These are phyloP conservation scores for Plenodomus tracheiphilus DNA, from an alignment of 2,329 filamentous ascomycete species.

Conservation along the genomic window DNA sequence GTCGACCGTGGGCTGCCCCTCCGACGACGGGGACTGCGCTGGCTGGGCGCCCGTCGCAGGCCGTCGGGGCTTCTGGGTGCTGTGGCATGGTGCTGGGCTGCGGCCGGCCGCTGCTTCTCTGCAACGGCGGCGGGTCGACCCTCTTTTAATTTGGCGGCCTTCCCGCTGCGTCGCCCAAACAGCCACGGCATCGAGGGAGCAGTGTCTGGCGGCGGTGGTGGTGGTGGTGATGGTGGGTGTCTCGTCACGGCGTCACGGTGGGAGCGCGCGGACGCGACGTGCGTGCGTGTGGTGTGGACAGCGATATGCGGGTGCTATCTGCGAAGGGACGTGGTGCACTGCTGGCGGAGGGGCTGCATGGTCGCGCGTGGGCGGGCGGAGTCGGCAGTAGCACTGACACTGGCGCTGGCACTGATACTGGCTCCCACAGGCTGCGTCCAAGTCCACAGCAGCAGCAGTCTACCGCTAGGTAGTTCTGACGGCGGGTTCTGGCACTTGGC, in stretches of 20 bases:
- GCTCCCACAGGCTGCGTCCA: too few relatives aligned
- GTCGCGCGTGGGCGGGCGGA: slow-evolving; percentile 9
- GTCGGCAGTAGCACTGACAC: not conserved
- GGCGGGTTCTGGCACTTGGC: not conserved
- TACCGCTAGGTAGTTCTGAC: too few relatives aligned
- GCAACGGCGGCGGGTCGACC: slow-evolving; percentile 46
- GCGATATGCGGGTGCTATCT: slow-evolving; percentile 21
- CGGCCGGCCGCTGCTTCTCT: slow-evolving; percentile 15
- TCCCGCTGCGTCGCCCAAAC: slow-evolving; percentile 74
- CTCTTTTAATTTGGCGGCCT: slow-evolving; percentile 58
- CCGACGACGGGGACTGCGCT: slow-evolving; percentile 34
- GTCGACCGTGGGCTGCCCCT: slow-evolving; percentile 39
- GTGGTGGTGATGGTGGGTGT: slow-evolving; percentile 2
- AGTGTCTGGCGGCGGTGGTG: slow-evolving; percentile 8
- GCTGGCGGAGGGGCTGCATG: slow-evolving; percentile 24
- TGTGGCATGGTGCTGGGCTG: slow-evolving; percentile 13
- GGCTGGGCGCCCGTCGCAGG: slow-evolving; percentile 27
- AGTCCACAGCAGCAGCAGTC: too few relatives aligned
- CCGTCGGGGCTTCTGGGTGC: slow-evolving; percentile 17
- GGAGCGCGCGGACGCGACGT: slow-evolving; percentile 22
- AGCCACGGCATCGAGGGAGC: slow-evolving; percentile 72
- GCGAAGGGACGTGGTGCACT: slow-evolving; percentile 14
- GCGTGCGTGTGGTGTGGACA: slow-evolving; percentile 18
- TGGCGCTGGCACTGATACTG: not conserved
- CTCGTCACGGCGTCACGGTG: slow-evolving; percentile 9